These are phyloP conservation scores for Allantophomopsis lycopodina DNA, from an alignment of 2,329 filamentous ascomycete genomes.

Conservation along the genomic window DNA sequence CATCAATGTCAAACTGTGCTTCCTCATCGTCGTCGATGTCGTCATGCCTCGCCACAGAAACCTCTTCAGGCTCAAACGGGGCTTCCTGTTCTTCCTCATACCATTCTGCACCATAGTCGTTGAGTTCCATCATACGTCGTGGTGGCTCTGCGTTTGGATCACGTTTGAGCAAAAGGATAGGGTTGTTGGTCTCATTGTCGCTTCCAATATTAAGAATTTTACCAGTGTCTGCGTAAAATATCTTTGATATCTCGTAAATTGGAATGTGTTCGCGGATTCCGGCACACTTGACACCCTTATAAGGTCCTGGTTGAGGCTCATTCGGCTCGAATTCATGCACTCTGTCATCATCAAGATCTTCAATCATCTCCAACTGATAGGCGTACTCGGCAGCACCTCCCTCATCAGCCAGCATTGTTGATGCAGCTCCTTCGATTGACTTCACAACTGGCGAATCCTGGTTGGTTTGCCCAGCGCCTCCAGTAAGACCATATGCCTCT, in stretches of 20 bases:
- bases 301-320: conserved; percentile 34
- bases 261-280: conserved; percentile 55
- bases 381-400: conserved; percentile 38
- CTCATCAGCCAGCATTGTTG: conserved; percentile 21
- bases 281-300: conserved; percentile 44
- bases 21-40: conserved; percentile 11
- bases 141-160: conserved; percentile 54
- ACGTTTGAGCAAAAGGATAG: conserved; percentile 53
- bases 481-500: neutral
- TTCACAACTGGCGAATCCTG: conserved; percentile 2
- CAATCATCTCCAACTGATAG: conserved; percentile 55
- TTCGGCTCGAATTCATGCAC: conserved; percentile 52
- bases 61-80: conserved; percentile 1
- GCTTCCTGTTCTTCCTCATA: conserved; percentile 10
- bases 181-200: conserved; percentile 52
- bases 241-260: conserved; percentile 61
- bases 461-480: too few species aligned
- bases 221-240: conserved; percentile 66
- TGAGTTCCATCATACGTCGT: conserved; percentile 45
- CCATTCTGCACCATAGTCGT: conserved; percentile 17
- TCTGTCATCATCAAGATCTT: conserved; percentile 58
- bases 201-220: conserved; percentile 60
- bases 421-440: conserved; percentile 16
- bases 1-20: conserved; percentile 18
- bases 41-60: neutral